phyloP scores from a whole-genome alignment of 169 alveolate genomes.

The Cystoisospora suis region DNA sequence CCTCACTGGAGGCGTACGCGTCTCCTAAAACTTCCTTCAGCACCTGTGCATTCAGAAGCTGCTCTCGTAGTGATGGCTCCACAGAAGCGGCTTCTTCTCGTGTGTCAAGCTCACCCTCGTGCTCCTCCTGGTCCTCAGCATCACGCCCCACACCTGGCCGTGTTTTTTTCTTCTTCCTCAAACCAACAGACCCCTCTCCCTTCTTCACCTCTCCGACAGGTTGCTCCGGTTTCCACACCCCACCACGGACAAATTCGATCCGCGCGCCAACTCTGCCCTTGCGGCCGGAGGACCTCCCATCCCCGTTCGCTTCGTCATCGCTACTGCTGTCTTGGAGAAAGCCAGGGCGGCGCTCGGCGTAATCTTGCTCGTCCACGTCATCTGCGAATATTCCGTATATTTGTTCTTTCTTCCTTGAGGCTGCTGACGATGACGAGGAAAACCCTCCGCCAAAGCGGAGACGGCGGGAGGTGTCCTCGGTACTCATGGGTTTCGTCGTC shows the following conservation, averaged over 20 bases:
- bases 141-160: not conserved
- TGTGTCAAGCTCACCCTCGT: not conserved
- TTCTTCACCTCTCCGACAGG: not conserved
- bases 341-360: not conserved
- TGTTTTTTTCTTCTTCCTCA: not conserved
- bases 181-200: not conserved
- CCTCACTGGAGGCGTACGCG: constrained; percentile 28
- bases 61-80: not conserved
- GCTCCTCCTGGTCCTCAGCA: not conserved
- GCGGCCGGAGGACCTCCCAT: not conserved
- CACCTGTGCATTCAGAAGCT: constrained; percentile 7
- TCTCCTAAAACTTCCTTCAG: constrained; percentile 17
- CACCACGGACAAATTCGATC: constrained; percentile 43
- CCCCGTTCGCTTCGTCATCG: constrained; percentile 17
- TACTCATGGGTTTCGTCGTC: no score
- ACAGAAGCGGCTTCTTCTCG: not conserved
- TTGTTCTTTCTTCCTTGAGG: constrained; percentile 28
- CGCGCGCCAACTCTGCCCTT: not conserved
- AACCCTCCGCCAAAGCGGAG: not conserved
- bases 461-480: not conserved
- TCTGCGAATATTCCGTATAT: constrained; percentile 42
- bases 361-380: not conserved
- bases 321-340: constrained; percentile 44
- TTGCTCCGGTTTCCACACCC: constrained; percentile 10
- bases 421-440: not conserved